Base-by-base conservation (phyloP, 1,284 basidiomycete species). In the Phenoliferia sp. region DNA sequence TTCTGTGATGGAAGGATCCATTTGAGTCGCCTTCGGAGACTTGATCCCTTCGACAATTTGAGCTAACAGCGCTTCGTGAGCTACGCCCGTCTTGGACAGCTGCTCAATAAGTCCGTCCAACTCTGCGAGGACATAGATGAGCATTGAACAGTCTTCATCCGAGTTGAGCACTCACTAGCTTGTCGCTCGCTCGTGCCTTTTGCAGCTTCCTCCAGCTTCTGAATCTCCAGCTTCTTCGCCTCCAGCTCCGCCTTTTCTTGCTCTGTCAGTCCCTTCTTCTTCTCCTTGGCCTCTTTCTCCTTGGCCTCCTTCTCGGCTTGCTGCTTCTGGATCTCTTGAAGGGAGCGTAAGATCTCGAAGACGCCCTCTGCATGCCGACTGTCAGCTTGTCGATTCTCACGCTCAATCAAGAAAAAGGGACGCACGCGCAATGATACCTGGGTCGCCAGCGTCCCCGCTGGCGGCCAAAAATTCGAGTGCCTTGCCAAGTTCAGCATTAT, bases 201-300 rank as follows among this genome's bases (percentile, higher is more conserved):
- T 15, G 63, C 66, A 2, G 55, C 35, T 19, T 36, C 50, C 52
- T 73, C 69, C 32, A 73, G 61, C 5, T 65, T 33, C 15, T 54
- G 54, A 12, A 70, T 69, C 56, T 73, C 67, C 12, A 50, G 62
- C 28, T 48, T 60, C 61, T 69, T 70, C 12, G 44, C 57, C 44
- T 71, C 67, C 44, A 71, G 63, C 59, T 69, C 65, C 10, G 67
- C 63, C 15, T 19, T 50, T 59, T 73, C 71, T 28, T 31, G 17
- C 26, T 22, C 22, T 16, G 65, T 59, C 12, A 73, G 44, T 5
- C 66, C 62, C 9, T 55, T 34, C 4, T 29, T 33, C 15, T 22
- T 31, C 16, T 54, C 54, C 17, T 55, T 32, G n/a, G 64, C 66
- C 12, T 65, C 63, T 26, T 39, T 32, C 33, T 61, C 50, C 33